Conservation (phyloP, 306 rosid species). For the Delonix regia region DNA sequence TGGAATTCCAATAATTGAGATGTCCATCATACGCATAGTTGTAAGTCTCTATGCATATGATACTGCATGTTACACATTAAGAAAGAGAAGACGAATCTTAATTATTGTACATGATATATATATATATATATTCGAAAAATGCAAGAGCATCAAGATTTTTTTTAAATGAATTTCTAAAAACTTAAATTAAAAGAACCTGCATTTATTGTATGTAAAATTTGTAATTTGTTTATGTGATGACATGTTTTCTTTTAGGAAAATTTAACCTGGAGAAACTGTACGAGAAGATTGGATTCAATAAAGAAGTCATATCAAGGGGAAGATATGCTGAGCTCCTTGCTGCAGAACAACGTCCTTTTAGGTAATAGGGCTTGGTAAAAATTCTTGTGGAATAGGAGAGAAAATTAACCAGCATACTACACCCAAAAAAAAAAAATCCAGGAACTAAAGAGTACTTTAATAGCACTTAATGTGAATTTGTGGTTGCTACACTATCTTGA, state of each 20-base stretch:
- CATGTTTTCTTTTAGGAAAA: conserved; percentile 59
- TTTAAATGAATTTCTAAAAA: not conserved
- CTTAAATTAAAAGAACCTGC: not conserved
- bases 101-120: not conserved
- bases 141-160: not conserved
- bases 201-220: conserved; percentile 16
- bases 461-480: not conserved
- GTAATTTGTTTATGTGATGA: conserved; percentile 34
- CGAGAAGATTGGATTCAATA: conserved; percentile 96
- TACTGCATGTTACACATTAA: not conserved
- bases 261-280: conserved; percentile 83
- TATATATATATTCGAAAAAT: not conserved
- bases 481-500: not conserved
- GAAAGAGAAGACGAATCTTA: conserved; percentile 5
- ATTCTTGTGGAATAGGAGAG: conserved; percentile 29
- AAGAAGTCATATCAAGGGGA: conserved; percentile 91
- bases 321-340: conserved; percentile 85
- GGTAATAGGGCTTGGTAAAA: conserved; percentile 48
- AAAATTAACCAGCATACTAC: conserved; percentile 14
- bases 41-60: not conserved
- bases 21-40: not conserved
- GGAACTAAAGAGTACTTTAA: not conserved
- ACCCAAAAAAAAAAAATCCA: not conserved
- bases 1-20: not conserved
- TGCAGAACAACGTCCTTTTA: conserved; percentile 91